phyloP scores from a whole-genome alignment of 2,329 filamentous ascomycete species.

The Botryotinia globosa region DNA sequence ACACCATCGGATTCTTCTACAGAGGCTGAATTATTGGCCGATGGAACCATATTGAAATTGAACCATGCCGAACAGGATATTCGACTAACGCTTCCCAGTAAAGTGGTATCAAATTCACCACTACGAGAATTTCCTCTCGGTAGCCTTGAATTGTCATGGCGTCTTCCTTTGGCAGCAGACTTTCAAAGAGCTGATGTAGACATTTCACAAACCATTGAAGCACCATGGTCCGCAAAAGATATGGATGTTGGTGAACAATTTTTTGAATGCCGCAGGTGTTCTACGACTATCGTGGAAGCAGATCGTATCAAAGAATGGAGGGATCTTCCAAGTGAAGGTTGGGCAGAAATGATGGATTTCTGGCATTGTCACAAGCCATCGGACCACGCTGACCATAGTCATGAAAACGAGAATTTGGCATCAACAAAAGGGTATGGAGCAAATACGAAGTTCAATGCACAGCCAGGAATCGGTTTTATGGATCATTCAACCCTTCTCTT shows the following conservation, averaged over 20 bases:
- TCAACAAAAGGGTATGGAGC: slow-evolving; percentile 79
- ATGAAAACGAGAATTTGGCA: slow-evolving; percentile 43
- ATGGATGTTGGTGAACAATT: slow-evolving; percentile 41
- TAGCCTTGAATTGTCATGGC: slow-evolving; percentile 49
- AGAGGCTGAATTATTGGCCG: slow-evolving; percentile 42
- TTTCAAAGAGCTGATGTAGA: slow-evolving; percentile 23
- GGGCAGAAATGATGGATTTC: slow-evolving; percentile 99
- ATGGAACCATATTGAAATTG: slow-evolving; percentile 48
- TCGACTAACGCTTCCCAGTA: slow-evolving; percentile 42
- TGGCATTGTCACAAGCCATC: slow-evolving; percentile 98
- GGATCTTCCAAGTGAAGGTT: slow-evolving; percentile 91
- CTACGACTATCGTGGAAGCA: slow-evolving; percentile 43
- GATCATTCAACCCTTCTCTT: slow-evolving; percentile 78
- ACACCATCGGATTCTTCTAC: slow-evolving; percentile 38
- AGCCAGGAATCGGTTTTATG: slow-evolving; percentile 68
- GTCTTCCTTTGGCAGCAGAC: slow-evolving; percentile 45
- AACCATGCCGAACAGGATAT: slow-evolving; percentile 46
- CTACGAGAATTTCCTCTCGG: slow-evolving; percentile 32
- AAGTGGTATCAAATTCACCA: slow-evolving; percentile 28
- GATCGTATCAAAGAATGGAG: slow-evolving; percentile 65
- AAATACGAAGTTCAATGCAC: slow-evolving; percentile 67
- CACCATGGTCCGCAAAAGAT: slow-evolving; percentile 53
- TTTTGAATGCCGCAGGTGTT: slow-evolving; percentile 42
- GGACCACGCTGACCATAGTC: slow-evolving; percentile 45
- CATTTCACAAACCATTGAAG: slow-evolving; percentile 27